Conservation (phyloP, 129 eudicot genomes). For the Escallonia herrerae region DNA sequence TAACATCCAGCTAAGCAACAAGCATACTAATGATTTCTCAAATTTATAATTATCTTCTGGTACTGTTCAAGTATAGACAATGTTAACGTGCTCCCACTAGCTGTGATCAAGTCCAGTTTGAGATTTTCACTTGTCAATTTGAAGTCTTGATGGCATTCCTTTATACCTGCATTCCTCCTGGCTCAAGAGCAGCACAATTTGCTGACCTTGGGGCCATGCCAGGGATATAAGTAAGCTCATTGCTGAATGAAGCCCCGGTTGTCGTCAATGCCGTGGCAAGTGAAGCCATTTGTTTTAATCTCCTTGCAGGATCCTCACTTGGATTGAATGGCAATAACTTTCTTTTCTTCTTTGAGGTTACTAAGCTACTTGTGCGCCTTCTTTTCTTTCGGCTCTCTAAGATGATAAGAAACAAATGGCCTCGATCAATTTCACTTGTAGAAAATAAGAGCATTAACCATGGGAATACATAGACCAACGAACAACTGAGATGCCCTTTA, state of each 20-base stretch:
- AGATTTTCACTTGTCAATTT: no score
- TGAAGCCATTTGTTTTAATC: conserved; percentile 86
- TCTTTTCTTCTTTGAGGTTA: conserved; percentile 58
- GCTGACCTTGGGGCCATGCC: conserved; percentile 97
- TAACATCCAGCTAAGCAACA: no score
- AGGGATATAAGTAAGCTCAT: conserved; percentile 64
- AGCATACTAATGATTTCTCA: no score
- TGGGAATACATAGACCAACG: background rate
- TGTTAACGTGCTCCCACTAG: no score
- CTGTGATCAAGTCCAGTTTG: no score
- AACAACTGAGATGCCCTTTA: conserved; percentile 9
- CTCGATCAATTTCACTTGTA: background rate
- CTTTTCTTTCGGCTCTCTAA: conserved; percentile 47
- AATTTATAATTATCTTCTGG: no score
- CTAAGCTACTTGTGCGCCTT: conserved; percentile 46
- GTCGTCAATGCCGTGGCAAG: conserved; percentile 83
- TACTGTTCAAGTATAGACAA: no score
- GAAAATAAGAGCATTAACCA: background rate
- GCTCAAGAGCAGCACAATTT: conserved; percentile 54
- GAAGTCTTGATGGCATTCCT: no score
- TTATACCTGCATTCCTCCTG: conserved; percentile 91
- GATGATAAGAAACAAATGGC: background rate
- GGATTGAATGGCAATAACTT: conserved; percentile 69
- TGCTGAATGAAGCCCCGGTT: conserved; percentile 67
- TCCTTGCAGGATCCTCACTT: conserved; percentile 52